Evolutionary conservation across 1,284 basidiomycete genomes (phyloP).

Genomic region (Ustilago trichophora): DNA sequence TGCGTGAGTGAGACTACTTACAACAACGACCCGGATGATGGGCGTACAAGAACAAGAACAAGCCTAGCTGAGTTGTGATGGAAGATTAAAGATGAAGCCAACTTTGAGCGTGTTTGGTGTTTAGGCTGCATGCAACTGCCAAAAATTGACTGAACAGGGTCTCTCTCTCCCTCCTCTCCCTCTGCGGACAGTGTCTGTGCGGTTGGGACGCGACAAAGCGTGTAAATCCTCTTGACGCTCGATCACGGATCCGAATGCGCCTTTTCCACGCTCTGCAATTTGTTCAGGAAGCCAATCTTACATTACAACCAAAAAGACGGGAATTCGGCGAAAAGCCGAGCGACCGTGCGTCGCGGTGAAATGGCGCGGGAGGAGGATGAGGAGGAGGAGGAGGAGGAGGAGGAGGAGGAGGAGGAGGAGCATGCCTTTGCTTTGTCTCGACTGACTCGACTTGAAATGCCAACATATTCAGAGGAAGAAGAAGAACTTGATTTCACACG

Average conservation of each 20-base stretch:
- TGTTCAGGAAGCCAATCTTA: conserved; percentile 5
- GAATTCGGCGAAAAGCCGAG: conserved; percentile 35
- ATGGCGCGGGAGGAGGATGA: too few relatives aligned
- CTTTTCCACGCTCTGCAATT: neutral
- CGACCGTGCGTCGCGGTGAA: conserved; percentile 17
- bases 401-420: neutral
- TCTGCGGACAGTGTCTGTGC: too few relatives aligned
- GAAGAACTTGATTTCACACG: neutral
- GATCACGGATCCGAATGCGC: conserved; percentile 26
- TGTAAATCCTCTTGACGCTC: neutral
- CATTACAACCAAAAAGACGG: conserved; percentile 3
- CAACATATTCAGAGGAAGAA: neutral
- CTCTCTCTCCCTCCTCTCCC: too few relatives aligned
- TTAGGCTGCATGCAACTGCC: neutral
- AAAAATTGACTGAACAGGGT: too few relatives aligned
- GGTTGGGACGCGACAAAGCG: neutral
- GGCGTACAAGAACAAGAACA: too few relatives aligned
- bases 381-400: too few relatives aligned
- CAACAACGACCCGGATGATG: conserved; percentile 10
- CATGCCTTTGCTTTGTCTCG: too few relatives aligned
- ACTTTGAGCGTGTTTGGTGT: conserved; percentile 1
- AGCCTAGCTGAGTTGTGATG: too few relatives aligned
- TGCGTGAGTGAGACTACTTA: conserved; percentile 24
- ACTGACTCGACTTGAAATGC: conserved; percentile 18
- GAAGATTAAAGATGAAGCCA: too few relatives aligned